Evolutionary conservation across 1,139 yeast genomes (phyloP).

Genomic region (Hyphopichia pseudoburtonii): DNA sequence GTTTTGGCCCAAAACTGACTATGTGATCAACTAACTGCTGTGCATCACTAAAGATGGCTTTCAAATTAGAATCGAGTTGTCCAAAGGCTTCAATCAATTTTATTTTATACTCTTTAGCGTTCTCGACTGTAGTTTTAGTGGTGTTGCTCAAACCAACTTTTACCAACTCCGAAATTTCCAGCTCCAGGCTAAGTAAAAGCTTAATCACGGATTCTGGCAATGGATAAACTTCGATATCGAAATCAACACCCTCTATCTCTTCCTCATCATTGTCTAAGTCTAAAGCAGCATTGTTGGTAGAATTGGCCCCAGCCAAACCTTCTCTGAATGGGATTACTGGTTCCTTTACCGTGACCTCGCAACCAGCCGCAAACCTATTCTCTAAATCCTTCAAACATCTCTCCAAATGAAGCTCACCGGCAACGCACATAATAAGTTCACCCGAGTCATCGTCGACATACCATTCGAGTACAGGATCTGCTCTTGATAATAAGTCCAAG

Average conservation of each 20-base stretch:
- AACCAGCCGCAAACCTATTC: slow-evolving; percentile 84
- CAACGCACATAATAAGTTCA: slow-evolving; percentile 86
- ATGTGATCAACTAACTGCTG: slow-evolving; percentile 44
- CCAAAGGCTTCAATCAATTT: slow-evolving; percentile 32
- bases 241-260: slow-evolving; percentile 44
- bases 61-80: slow-evolving; percentile 15
- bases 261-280: slow-evolving; percentile 25
- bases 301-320: slow-evolving; percentile 52
- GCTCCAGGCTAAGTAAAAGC: slow-evolving; percentile 51
- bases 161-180: slow-evolving; percentile 23
- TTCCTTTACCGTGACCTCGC: slow-evolving; percentile 81
- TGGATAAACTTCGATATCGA: slow-evolving; percentile 55
- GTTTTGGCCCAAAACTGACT: slow-evolving; percentile 74
- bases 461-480: slow-evolving; percentile 92
- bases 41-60: slow-evolving; percentile 16
- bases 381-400: slow-evolving; percentile 85
- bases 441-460: slow-evolving; percentile 81
- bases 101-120: slow-evolving; percentile 21
- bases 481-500: slow-evolving; percentile 71
- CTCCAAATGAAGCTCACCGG: slow-evolving; percentile 94
- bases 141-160: slow-evolving; percentile 18
- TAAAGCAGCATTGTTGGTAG: slow-evolving; percentile 11
- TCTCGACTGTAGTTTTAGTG: slow-evolving; percentile 7
- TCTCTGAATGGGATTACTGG: slow-evolving; percentile 96
- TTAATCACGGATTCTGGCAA: slow-evolving; percentile 52